phyloP scores from a whole-genome alignment of 495 filamentous ascomycete genomes.

The Talaromyces nanjingensis region DNA sequence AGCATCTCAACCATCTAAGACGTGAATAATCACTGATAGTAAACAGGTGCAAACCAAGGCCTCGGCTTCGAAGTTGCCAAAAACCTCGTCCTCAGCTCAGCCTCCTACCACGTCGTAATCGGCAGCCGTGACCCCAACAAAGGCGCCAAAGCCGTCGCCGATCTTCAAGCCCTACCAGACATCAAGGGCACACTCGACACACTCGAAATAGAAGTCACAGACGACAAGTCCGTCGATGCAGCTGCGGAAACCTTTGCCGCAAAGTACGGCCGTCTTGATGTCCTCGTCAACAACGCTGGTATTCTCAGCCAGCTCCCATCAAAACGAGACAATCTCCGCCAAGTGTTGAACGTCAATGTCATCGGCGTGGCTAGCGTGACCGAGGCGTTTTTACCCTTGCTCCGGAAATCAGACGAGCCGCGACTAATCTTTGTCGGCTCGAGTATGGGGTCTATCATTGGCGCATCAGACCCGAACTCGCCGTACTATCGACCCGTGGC shows the following conservation, averaged over 20 bases:
- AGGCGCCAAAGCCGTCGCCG: conserved; percentile 16
- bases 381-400: conserved; percentile 31
- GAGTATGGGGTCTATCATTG: conserved; percentile 25
- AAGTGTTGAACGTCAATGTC: conserved; percentile 31
- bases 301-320: conserved; percentile 11
- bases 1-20: not conserved
- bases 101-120: conserved; percentile 22
- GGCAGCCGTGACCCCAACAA: conserved; percentile 20
- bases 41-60: conserved; percentile 25
- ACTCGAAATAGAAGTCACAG: conserved; percentile 21
- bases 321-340: conserved; percentile 19
- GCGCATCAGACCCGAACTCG: conserved; percentile 20
- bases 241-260: conserved; percentile 16
- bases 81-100: conserved; percentile 14
- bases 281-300: conserved; percentile 32
- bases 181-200: conserved; percentile 18
- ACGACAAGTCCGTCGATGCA: conserved; percentile 22
- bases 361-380: conserved; percentile 27
- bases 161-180: conserved; percentile 11
- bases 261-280: conserved; percentile 22
- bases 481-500: conserved; percentile 13
- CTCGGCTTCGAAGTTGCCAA: conserved; percentile 23
- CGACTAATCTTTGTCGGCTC: conserved; percentile 34
- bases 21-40: not conserved
- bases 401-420: conserved; percentile 25